These are phyloP conservation scores for Tolypocladium tropicale DNA, from an alignment of 2,329 filamentous ascomycete genomes.

Conservation along the genomic window DNA sequence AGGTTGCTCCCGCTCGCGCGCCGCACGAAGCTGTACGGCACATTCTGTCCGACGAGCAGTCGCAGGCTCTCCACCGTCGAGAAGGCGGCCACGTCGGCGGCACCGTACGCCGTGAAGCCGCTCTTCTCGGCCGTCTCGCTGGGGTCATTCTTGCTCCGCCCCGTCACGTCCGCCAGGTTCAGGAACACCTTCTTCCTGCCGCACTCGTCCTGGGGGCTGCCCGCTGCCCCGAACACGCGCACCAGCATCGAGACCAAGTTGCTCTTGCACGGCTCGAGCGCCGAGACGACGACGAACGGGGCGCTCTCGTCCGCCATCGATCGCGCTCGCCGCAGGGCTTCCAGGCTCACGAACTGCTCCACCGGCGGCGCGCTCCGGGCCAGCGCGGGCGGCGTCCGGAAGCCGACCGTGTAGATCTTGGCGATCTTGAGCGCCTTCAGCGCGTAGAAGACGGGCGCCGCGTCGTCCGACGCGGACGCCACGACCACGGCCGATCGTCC, in stretches of 20 bases:
- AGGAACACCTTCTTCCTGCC: conserved; percentile 62
- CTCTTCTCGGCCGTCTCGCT: conserved; percentile 59
- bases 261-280: conserved; percentile 67
- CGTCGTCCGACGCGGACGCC: conserved; percentile 62
- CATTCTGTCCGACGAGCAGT: conserved; percentile 73
- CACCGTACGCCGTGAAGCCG: conserved; percentile 71
- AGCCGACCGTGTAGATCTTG: conserved; percentile 77
- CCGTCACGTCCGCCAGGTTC: conserved; percentile 55
- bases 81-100: conserved; percentile 72
- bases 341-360: conserved; percentile 70
- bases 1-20: conserved; percentile 49
- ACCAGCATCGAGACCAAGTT: conserved; percentile 68
- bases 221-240: conserved; percentile 52
- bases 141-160: conserved; percentile 52
- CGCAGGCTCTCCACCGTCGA: conserved; percentile 74
- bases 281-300: conserved; percentile 74
- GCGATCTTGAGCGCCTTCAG: conserved; percentile 65
- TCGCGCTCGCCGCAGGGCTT: conserved; percentile 45
- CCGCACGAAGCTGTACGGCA: conserved; percentile 78
- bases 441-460: conserved; percentile 69
- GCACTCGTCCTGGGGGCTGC: conserved; percentile 17
- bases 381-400: conserved; percentile 54
- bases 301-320: conserved; percentile 40
- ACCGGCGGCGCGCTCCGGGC: conserved; percentile 54
- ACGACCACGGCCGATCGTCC: conserved; percentile 67